These are phyloP conservation scores for Takashimella tepidaria DNA, from an alignment of 1,284 basidiomycete species.

Conservation along the genomic window DNA sequence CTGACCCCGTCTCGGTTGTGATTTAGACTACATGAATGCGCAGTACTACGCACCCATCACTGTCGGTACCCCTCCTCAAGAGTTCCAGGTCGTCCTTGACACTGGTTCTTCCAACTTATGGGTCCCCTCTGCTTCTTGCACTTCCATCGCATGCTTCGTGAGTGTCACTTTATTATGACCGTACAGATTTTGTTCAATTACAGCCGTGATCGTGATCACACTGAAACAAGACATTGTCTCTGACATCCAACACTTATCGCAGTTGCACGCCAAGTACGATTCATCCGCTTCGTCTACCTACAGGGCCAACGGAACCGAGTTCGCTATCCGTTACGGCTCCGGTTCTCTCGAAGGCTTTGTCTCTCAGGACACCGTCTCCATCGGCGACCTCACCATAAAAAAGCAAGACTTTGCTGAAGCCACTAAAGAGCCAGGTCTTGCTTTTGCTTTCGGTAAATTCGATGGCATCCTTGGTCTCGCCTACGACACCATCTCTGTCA, in stretches of 20 bases:
- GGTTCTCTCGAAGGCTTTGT: constrained; percentile 97
- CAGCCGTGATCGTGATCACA: no score
- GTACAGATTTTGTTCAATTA: no score
- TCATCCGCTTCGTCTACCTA: constrained; percentile 75
- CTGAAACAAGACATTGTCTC: no score
- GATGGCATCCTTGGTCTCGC: constrained; percentile 94
- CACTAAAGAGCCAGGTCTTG: constrained; percentile 91
- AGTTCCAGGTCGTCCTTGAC: constrained; percentile 53
- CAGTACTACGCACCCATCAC: constrained; percentile 92
- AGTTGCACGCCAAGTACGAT: constrained; percentile 86
- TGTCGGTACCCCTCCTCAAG: constrained; percentile 57
- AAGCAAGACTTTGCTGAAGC: constrained; percentile 92
- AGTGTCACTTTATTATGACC: constrained; percentile 14
- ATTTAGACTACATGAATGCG: constrained; percentile 88
- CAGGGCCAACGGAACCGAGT: constrained; percentile 85
- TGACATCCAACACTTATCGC: no score
- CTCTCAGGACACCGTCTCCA: constrained; percentile 73
- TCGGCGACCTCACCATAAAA: constrained; percentile 77
- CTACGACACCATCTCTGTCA: constrained; percentile 91
- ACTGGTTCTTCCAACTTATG: constrained; percentile 66
- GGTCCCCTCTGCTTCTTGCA: constrained; percentile 75
- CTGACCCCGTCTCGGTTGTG: constrained; percentile 2
- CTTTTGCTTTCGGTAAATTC: constrained; percentile 92
- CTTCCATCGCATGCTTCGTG: constrained; percentile 92
- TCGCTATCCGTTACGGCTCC: constrained; percentile 92